phyloP scores from a whole-genome alignment of 2,329 filamentous ascomycete species.

The Purpureocillium lavendulum region DNA sequence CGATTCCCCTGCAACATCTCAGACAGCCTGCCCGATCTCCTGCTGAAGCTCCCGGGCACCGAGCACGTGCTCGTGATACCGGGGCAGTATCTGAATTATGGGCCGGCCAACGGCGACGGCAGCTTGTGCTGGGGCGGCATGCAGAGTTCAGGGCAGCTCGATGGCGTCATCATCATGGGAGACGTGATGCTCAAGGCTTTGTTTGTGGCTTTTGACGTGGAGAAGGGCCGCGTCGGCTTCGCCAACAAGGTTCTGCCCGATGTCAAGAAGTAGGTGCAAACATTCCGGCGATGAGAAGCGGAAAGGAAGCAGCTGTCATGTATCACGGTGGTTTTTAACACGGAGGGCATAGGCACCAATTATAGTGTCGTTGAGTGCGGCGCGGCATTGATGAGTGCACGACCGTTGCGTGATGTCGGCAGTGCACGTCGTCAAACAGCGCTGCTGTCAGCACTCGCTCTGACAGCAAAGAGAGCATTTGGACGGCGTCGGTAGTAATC shows the following conservation, averaged over 20 bases:
- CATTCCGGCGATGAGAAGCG: too few species aligned
- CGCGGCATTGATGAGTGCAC: too few species aligned
- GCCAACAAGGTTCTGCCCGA: slow-evolving; percentile 31
- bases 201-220: slow-evolving; percentile 62
- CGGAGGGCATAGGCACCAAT: not conserved
- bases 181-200: slow-evolving; percentile 73
- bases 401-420: too few species aligned
- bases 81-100: slow-evolving; percentile 47
- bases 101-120: slow-evolving; percentile 35
- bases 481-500: too few species aligned
- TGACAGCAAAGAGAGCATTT: too few species aligned
- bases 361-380: not conserved
- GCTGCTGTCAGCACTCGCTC: too few species aligned
- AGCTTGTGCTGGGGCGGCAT: slow-evolving; percentile 68
- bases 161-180: slow-evolving; percentile 58
- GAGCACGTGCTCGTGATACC: slow-evolving; percentile 43
- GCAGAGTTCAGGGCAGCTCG: slow-evolving; percentile 42
- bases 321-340: too few species aligned
- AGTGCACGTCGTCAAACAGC: too few species aligned
- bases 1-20: slow-evolving; percentile 48
- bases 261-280: slow-evolving; percentile 2
- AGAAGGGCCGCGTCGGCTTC: slow-evolving; percentile 29
- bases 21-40: slow-evolving; percentile 48
- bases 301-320: too few species aligned
- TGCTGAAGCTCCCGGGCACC: slow-evolving; percentile 42